Base-by-base conservation (phyloP, 1,284 basidiomycete genomes). In the Blastosporella zonata region DNA sequence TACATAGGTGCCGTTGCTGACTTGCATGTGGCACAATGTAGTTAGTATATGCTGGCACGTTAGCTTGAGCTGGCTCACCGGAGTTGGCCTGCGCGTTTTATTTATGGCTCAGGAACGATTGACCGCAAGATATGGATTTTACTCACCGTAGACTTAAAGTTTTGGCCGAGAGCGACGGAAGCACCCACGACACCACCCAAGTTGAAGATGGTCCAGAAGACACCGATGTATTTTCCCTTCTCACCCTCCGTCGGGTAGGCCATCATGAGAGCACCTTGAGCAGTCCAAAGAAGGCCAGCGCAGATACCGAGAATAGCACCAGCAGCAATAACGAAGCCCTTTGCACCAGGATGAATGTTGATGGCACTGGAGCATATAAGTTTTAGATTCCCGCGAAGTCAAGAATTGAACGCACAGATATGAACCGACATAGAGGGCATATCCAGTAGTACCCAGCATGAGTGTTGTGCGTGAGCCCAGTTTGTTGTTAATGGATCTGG, bases 251-350 rank as follows among this genome's bases (percentile, higher is more conserved):
- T 90, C 0, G 89, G 85, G 64, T 93, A 94, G 1, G 87, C 77
- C 59, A 94, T 72, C 84, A 93, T 93, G 53, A 93, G 70, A 4
- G 82, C 82, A 15, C 90, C 90, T 61, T 93, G 91, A 1, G 87
- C 87, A 0, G 87, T 84, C 90, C 90, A 92, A n/a, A 94, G 72
- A 21, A 93, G 64, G 39, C 87, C 88, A 10, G 93, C 92, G 60
- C 88, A 92, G 44, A 92, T 60, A 38, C 92, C 92, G 13, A 94
- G 82, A 50, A 93, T 70, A 23, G 88, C 88, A 27, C 91, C 92
- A 0, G 89, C 77, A 23, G 75, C 79, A 55, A 93, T 84, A 46
- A 88, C 84, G 58, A 90, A 91, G 21, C 70, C 70, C 39, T 74
- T 73, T 8, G 79, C 77, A 41, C 71, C 62, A 6, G 74, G 68